Base-by-base conservation (phyloP, 768 basidiomycete species). In the Roridomyces roridus region DNA sequence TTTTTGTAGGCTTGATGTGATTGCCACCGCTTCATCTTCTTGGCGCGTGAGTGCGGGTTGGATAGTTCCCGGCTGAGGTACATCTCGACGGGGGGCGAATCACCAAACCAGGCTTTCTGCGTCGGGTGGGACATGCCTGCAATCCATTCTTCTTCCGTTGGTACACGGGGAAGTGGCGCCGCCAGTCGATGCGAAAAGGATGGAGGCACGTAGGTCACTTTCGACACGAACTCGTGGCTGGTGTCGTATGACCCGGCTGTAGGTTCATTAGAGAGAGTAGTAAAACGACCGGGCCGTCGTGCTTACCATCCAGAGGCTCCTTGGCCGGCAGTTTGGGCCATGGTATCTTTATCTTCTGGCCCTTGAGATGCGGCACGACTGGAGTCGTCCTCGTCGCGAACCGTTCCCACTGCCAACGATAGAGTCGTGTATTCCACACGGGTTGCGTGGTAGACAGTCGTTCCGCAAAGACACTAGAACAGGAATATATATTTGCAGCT, bases 1-100 rank as follows among this genome's bases (percentile, higher is more conserved):
- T 79, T 75, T 66, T 78, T 80, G 59, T 79, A 74, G 17, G 68
- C 62, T 60, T 80, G 78, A 61, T 79, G 80, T 5, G 76, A 77
- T 69, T 89, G 84, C 88, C 89, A 94, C 60, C 92, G 84, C 45
- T 77, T 76, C 65, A 89, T 86, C 70, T 90, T 92, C 78, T 91
- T 92, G 9, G 91, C 89, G 18, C 90, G 86, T 12, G 89, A 85
- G 66, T 92, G 88, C 23, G 91, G 91, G 70, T 93, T 92, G 24
- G 89, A 80, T 35, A 94, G 82, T 66, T 94, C 92, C 58, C 81
- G 81, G 41, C 75, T 68, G 53, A 94, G 72, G 66, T 85, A 84
- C 21, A 81, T 66, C 68, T 94, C 92, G 56, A 91, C 78, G 12
- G 89, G 88, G 10, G 77, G 74, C 14, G 80, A 77, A 26, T 85